Percentiles rank a stretch among this genome's conserved stretches.
Conservation (phyloP, 805 yeast species). For the Maudiozyma bulderi region DNA sequence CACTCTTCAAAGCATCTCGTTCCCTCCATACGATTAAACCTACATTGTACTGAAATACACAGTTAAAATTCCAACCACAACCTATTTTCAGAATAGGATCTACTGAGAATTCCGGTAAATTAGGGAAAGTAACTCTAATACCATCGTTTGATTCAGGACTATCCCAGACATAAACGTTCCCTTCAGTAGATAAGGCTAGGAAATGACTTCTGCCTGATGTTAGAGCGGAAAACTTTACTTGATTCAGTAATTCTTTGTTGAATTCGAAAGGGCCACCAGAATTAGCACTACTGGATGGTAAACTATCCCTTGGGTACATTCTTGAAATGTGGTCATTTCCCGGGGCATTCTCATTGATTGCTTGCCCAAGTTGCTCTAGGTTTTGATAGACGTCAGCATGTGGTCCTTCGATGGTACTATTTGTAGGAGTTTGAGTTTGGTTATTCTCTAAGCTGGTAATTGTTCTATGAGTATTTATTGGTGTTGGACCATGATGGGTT, state of each 20-base stretch:
- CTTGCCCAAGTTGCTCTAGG: slow-evolving; percentile 16
- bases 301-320: slow-evolving; percentile 22
- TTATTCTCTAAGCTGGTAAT: too few relatives aligned
- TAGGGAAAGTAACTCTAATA: slow-evolving; percentile 33
- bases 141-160: slow-evolving; percentile 34
- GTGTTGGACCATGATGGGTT: slow-evolving; percentile 6
- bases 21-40: slow-evolving; percentile 54
- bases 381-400: slow-evolving; percentile 23
- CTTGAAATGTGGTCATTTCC: slow-evolving; percentile 23
- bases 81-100: slow-evolving; percentile 37
- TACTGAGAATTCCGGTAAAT: slow-evolving; percentile 11
- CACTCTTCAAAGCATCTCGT: slow-evolving; percentile 25
- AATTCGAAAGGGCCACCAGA: slow-evolving; percentile 4
- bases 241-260: slow-evolving; percentile 13
- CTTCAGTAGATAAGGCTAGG: slow-evolving; percentile 44
- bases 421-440: slow-evolving; percentile 8
- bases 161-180: slow-evolving; percentile 57
- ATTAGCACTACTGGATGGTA: slow-evolving; percentile 12
- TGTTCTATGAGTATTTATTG: slow-evolving; percentile 7
- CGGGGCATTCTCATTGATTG: slow-evolving; percentile 14
- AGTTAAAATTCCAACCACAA: slow-evolving; percentile 62
- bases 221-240: slow-evolving; percentile 36
- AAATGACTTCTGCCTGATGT: slow-evolving; percentile 59
- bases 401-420: slow-evolving; percentile 2
- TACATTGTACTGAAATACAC: slow-evolving; percentile 37